Evolutionary conservation across 164 flowering plant species (phyloP).

Genomic region (Warburgia ugandensis): DNA sequence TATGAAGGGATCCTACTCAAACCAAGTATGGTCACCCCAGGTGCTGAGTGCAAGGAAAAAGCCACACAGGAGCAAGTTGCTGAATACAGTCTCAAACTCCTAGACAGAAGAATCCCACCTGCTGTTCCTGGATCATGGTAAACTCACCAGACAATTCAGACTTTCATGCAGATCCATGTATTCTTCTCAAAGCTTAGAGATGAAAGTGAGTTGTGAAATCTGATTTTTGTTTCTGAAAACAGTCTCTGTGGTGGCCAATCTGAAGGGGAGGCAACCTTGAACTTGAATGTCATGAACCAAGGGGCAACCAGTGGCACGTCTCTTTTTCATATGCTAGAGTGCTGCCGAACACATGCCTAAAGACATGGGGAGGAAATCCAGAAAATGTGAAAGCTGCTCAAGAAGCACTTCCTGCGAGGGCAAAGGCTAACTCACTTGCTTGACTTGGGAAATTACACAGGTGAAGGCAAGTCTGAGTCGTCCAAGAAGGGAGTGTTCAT

Average conservation of each 20-base stretch:
- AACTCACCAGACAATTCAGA: background rate
- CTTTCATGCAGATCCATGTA: too few species aligned
- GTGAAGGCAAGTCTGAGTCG: conserved; percentile 48
- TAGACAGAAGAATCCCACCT: conserved; percentile 13
- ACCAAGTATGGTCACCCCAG: conserved; percentile 20
- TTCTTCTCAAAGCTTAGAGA: too few species aligned
- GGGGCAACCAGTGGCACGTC: conserved; percentile 16
- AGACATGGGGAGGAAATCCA: conserved; percentile 17
- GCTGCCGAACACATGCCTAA: conserved; percentile 15
- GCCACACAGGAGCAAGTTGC: conserved; percentile 10
- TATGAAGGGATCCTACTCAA: conserved; percentile 18
- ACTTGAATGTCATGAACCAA: conserved; percentile 20
- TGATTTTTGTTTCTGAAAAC: background rate
- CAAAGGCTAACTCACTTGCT: conserved; percentile 21
- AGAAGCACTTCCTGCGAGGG: conserved; percentile 10
- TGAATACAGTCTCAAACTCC: conserved; percentile 11
- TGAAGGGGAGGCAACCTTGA: conserved; percentile 16
- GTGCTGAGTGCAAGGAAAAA: conserved; percentile 16
- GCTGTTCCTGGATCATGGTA: conserved; percentile 17
- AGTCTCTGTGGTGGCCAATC: conserved; percentile 21
- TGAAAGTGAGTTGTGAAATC: too few species aligned
- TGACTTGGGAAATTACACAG: conserved; percentile 54
- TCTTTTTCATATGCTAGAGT: conserved; percentile 18
- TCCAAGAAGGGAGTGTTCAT: conserved; percentile 53
- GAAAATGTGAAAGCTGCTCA: conserved; percentile 16